These are phyloP conservation scores for Babjeviella inositovora DNA, from an alignment of 805 yeast species.

Conservation along the genomic window DNA sequence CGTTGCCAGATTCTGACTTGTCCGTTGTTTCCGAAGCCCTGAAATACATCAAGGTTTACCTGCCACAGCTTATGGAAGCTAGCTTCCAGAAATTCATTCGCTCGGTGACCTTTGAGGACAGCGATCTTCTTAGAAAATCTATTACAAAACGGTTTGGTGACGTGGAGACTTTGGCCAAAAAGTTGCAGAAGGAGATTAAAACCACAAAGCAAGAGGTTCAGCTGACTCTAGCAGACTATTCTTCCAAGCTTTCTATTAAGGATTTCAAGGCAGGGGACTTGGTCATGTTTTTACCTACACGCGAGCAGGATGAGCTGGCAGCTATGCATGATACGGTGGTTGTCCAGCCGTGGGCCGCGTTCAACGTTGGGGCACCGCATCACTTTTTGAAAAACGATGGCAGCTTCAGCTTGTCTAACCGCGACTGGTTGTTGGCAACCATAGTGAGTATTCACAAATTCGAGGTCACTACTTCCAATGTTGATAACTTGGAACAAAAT, in stretches of 20 bases:
- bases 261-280: constrained; percentile 61
- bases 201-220: constrained; percentile 28
- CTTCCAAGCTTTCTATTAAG: constrained; percentile 47
- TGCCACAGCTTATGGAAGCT: no score
- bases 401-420: constrained; percentile 14
- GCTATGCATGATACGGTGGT: constrained; percentile 4
- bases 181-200: constrained; percentile 59
- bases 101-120: constrained; percentile 2
- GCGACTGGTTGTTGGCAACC: constrained; percentile 78
- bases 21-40: no score
- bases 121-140: constrained; percentile 12
- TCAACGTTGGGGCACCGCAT: constrained; percentile 79
- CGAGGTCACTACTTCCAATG: constrained; percentile 27
- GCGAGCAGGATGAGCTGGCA: constrained; percentile 18
- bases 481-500: constrained; percentile 20
- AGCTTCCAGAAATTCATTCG: background rate
- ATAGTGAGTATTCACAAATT: constrained; percentile 41
- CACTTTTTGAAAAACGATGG: constrained; percentile 44
- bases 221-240: constrained; percentile 13
- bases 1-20: no score
- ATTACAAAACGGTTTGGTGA: constrained; percentile 69
- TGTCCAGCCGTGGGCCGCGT: constrained; percentile 80
- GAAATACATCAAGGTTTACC: no score
- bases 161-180: constrained; percentile 81
- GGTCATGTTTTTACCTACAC: constrained; percentile 74